Evolutionary conservation across 2,329 filamentous ascomycete genomes (phyloP).

Genomic region (Ophiosphaerella herpotricha): DNA sequence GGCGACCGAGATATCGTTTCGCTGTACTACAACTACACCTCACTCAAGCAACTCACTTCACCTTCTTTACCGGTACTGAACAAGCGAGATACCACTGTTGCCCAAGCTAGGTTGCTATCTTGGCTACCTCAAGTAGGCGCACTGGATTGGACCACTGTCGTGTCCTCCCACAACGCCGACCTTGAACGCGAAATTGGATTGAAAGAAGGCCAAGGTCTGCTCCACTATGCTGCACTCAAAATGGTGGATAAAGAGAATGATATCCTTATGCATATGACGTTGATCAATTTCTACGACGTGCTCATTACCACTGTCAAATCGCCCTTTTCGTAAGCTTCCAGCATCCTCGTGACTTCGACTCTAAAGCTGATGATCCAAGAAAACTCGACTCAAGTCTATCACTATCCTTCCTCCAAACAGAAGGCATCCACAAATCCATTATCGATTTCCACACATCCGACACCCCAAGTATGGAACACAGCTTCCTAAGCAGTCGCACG

Average conservation of each 20-base stretch:
- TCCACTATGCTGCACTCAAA: conserved; percentile 59
- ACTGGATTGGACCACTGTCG: conserved; percentile 60
- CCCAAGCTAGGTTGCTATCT: conserved; percentile 64
- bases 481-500: conserved; percentile 59
- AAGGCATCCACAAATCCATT: conserved; percentile 57
- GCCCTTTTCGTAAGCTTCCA: conserved; percentile 33
- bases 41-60: conserved; percentile 46
- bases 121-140: conserved; percentile 59
- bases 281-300: conserved; percentile 63
- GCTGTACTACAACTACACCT: conserved; percentile 61
- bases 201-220: conserved; percentile 46
- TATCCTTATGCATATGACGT: conserved; percentile 63
- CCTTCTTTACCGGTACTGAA: conserved; percentile 44
- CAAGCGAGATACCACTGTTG: conserved; percentile 61
- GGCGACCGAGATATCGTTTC: conserved; percentile 63
- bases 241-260: conserved; percentile 63
- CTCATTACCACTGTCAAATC: conserved; percentile 52
- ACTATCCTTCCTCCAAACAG: conserved; percentile 59
- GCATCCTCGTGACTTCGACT: not conserved
- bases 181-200: conserved; percentile 53
- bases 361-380: conserved; percentile 19
- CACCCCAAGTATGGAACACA: conserved; percentile 56
- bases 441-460: conserved; percentile 56
- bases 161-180: conserved; percentile 56
- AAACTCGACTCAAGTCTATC: conserved; percentile 47